phyloP scores from a whole-genome alignment of 2,329 filamentous ascomycete species.

The Fusarium tricinctum region DNA sequence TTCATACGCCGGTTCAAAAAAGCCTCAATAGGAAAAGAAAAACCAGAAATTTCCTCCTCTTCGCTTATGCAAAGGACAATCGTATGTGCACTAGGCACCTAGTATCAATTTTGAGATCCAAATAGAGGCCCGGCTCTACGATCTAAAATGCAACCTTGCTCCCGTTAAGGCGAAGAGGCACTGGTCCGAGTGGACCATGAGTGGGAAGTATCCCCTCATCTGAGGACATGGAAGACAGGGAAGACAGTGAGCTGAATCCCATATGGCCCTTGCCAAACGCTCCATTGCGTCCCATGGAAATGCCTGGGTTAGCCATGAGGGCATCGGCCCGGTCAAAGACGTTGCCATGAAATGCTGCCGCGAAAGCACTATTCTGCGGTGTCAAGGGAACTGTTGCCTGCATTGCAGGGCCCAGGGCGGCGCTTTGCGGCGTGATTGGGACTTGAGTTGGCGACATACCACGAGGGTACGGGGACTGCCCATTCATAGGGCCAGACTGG shows the following conservation, averaged over 20 bases:
- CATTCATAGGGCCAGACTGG: conserved; percentile 32
- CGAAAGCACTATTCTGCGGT: conserved; percentile 70
- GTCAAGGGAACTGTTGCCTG: conserved; percentile 89
- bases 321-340: conserved; percentile 73
- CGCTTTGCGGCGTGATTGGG: conserved; percentile 90
- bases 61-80: conserved; percentile 40
- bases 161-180: conserved; percentile 56
- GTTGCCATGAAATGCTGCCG: conserved; percentile 67
- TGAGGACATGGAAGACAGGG: conserved; percentile 59
- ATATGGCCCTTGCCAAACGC: conserved; percentile 60
- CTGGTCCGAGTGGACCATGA: conserved; percentile 52
- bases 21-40: conserved; percentile 20
- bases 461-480: conserved; percentile 43
- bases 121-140: conserved; percentile 20
- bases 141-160: conserved; percentile 56
- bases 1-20: conserved; percentile 42
- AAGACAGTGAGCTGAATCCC: conserved; percentile 57
- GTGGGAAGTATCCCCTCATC: conserved; percentile 56
- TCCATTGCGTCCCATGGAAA: conserved; percentile 68
- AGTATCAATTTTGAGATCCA: conserved; percentile 31
- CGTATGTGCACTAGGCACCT: conserved; percentile 12
- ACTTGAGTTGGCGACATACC: conserved; percentile 53
- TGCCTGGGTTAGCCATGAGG: conserved; percentile 69
- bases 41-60: conserved; percentile 20
- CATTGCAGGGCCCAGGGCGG: conserved; percentile 88